Evolutionary conservation across 345 rosid species (phyloP), one percentile per base, ranked within the genome.

Genomic region (Moricandia arvensis): DNA sequence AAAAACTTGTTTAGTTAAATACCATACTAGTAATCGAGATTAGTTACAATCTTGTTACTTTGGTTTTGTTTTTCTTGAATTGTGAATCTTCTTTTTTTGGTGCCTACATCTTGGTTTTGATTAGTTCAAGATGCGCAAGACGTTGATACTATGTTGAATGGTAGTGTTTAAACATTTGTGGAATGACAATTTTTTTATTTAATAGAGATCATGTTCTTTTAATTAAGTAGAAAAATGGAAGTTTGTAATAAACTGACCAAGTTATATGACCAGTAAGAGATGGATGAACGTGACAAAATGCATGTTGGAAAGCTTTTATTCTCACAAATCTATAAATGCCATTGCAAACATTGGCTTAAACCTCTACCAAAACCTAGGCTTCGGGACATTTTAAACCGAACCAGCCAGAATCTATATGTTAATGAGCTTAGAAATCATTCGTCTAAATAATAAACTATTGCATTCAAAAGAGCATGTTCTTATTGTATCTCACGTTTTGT

Each of bases 21-120:
- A 45, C 53, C 53, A 68, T 54, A 70, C 80, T 63, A 54, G 75
- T 63, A 55, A 55, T 76, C 65, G 70, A 63, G 49, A 76, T 69
- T 76, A 76, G 59, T 30, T 76, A 41, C 59, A 41, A 57, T 55
- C 26, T 41, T 70, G 66, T 70, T 63, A 76, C 71, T 30, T 30
- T 15, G 9, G 55, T 35, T 74, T 66, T 13, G 16, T 8, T 45
- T 45, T 38, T 45, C 53, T 45, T 45, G 16, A 45, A 5, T 45
- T 45, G 53, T 45, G 53, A 5, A 45, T 45, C 6, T n/a, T 45
- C 16, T n/a, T 4, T 43, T 35, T 35, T 45, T 45, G 53, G 0
- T 53, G 59, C 16, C 31, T 60, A 33, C 59, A 67, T 75, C 59
- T 68, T 75, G 73, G 57, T 75, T 60, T 38, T 63, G 79, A 67